A percentile compares a stretch with the other conserved stretches of the same genome.
Evolutionary conservation across 2,329 filamentous ascomycete genomes (phyloP).

Genomic region (Diaporthe citrichinensis): DNA sequence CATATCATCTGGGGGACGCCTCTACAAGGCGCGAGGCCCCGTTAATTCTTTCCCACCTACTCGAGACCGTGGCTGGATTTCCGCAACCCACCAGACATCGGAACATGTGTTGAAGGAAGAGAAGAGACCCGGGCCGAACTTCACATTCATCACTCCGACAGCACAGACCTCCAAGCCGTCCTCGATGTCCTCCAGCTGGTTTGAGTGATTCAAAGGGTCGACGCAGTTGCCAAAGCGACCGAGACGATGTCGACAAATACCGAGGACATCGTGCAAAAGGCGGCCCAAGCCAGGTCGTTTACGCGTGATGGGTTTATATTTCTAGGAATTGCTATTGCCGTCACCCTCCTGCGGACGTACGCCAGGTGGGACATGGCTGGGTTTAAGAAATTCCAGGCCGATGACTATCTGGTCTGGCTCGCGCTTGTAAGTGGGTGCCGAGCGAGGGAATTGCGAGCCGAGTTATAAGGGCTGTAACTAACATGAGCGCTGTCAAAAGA

Average conservation of each 20-base stretch:
- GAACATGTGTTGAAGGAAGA: background rate
- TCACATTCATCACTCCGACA: background rate
- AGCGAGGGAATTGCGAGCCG: background rate
- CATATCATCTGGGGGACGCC: background rate
- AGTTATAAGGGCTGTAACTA: conserved; percentile 27
- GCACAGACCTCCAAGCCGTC: background rate
- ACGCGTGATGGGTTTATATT: conserved; percentile 55
- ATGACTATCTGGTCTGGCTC: conserved; percentile 54
- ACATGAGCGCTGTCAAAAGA: conserved; percentile 48
- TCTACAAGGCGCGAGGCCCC: background rate
- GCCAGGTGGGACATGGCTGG: conserved; percentile 52
- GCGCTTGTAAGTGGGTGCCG: conserved; percentile 50
- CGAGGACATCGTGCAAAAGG: conserved; percentile 18
- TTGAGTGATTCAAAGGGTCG: conserved; percentile 7
- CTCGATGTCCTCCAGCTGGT: conserved; percentile 22
- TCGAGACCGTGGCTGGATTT: background rate
- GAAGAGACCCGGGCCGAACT: background rate
- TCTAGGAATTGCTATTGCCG: conserved; percentile 50
- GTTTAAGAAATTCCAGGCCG: conserved; percentile 49
- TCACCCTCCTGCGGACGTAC: conserved; percentile 55
- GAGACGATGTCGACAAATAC: conserved; percentile 7
- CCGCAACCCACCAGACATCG: background rate
- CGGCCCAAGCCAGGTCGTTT: conserved; percentile 43
- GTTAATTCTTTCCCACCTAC: background rate
- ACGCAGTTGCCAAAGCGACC: background rate